Conservation (phyloP, 2,329 filamentous ascomycete species). For the Fusarium tuaranense region DNA sequence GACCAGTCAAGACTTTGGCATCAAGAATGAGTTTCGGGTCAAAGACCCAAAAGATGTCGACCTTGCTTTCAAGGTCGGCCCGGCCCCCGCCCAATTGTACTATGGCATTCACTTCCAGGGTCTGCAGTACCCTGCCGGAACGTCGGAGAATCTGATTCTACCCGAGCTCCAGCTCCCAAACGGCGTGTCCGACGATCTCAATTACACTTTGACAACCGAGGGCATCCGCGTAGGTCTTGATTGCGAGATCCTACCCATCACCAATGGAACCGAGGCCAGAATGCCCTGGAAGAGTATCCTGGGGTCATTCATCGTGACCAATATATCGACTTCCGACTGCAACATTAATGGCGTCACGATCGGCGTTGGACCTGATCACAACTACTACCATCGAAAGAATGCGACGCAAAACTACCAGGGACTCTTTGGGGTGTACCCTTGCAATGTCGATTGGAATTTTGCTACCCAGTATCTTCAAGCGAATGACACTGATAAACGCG, state of each 20-base stretch:
- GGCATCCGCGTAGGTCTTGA: conserved; percentile 39
- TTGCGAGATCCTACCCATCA: conserved; percentile 40
- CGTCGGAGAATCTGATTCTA: conserved; percentile 26
- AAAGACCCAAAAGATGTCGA: conserved; percentile 11
- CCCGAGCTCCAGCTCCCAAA: conserved; percentile 25
- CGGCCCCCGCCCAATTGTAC: conserved; percentile 30
- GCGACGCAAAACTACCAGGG: conserved; percentile 45
- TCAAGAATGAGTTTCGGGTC: conserved; percentile 30
- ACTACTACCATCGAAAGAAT: conserved; percentile 39
- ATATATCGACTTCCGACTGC: conserved; percentile 40
- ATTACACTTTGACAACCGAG: conserved; percentile 34
- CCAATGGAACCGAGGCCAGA: conserved; percentile 27
- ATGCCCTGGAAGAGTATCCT: conserved; percentile 41
- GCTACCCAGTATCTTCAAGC: conserved; percentile 20
- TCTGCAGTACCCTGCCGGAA: conserved; percentile 30
- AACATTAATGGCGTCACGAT: conserved; percentile 41
- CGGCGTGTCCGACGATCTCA: conserved; percentile 14
- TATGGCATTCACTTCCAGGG: conserved; percentile 34
- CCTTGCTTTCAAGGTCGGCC: conserved; percentile 18
- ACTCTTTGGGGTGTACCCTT: conserved; percentile 37
- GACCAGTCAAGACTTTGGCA: conserved; percentile 25
- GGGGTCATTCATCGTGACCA: conserved; percentile 37
- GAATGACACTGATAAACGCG: conserved; percentile 9
- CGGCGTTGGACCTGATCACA: conserved; percentile 38
- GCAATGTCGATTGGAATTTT: conserved; percentile 43